These are phyloP conservation scores for Beauveria sp. DNA, from an alignment of 2,329 filamentous ascomycete species.

Conservation along the genomic window DNA sequence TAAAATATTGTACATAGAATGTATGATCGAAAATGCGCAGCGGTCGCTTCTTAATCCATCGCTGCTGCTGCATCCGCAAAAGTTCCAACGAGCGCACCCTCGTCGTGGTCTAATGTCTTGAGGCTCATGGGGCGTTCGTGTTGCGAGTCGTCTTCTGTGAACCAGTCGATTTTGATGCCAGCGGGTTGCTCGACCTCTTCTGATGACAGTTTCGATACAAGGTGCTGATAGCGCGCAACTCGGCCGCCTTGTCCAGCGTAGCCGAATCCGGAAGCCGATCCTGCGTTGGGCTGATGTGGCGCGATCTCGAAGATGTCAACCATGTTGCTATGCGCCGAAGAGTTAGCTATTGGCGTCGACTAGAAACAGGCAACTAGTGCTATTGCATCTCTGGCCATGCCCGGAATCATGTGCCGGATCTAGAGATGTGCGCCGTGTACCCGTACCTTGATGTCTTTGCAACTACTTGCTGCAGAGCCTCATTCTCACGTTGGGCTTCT, in stretches of 20 bases:
- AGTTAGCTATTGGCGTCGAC: conserved; percentile 3
- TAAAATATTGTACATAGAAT: conserved; percentile 8
- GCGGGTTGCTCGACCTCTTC: conserved; percentile 32
- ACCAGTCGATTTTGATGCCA: conserved; percentile 48
- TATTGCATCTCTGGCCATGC: neutral
- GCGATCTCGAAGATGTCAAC: conserved; percentile 62
- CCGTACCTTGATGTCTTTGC: conserved; percentile 56
- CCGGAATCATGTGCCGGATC: too few relatives aligned
- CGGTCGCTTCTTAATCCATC: conserved; percentile 29
- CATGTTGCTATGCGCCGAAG: conserved; percentile 45
- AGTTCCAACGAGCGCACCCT: conserved; percentile 46
- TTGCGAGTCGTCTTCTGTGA: conserved; percentile 43
- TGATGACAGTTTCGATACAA: conserved; percentile 51
- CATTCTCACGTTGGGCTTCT: conserved; percentile 56
- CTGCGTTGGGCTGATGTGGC: conserved; percentile 37
- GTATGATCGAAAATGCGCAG: neutral
- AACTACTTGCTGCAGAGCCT: conserved; percentile 57
- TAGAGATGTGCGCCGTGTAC: neutral
- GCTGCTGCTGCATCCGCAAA: conserved; percentile 53
- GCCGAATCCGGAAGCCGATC: conserved; percentile 33
- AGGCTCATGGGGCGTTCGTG: conserved; percentile 27
- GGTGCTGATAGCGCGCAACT: conserved; percentile 51
- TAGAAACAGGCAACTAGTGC: neutral
- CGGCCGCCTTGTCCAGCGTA: conserved; percentile 49
- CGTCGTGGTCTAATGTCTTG: conserved; percentile 27